These are phyloP conservation scores for Balansia obtecta DNA, from an alignment of 2,329 filamentous ascomycete species.

Conservation along the genomic window DNA sequence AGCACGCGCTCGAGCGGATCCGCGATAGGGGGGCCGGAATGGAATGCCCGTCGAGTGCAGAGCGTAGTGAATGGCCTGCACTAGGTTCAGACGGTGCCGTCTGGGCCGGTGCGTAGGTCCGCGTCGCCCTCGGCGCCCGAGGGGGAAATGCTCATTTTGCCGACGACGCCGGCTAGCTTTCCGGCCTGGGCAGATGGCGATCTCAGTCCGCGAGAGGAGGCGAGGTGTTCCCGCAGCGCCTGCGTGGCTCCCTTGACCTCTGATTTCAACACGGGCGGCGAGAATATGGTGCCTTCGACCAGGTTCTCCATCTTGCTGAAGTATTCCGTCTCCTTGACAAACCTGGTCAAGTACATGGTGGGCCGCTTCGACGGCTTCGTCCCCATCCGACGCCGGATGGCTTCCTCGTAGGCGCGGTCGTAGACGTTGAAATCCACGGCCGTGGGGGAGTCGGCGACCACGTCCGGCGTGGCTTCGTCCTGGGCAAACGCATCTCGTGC, in stretches of 20 bases:
- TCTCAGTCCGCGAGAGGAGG: background rate
- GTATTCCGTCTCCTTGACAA: constrained; percentile 31
- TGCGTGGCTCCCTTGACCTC: constrained; percentile 8
- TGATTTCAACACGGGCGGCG: constrained; percentile 7
- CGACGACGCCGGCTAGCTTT: constrained; percentile 1
- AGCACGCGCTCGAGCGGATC: too few relatives aligned
- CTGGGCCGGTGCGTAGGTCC: background rate
- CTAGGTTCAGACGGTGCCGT: background rate
- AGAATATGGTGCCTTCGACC: constrained; percentile 18
- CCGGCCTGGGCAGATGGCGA: background rate
- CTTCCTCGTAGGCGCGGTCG: constrained; percentile 66
- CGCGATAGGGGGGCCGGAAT: too few relatives aligned
- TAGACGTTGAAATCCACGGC: constrained; percentile 81
- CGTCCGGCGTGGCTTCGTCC: constrained; percentile 26
- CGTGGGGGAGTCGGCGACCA: constrained; percentile 74
- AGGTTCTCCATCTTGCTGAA: constrained; percentile 26
- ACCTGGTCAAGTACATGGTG: constrained; percentile 36
- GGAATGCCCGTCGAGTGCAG: too few relatives aligned
- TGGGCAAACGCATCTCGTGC: constrained; percentile 33
- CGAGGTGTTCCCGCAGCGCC: constrained; percentile 1
- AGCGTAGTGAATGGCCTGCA: too few relatives aligned
- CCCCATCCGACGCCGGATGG: constrained; percentile 64
- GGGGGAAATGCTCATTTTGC: background rate
- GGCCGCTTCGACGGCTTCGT: constrained; percentile 27
- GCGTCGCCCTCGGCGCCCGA: background rate